Base-by-base conservation (phyloP, 345 rosid genomes). In the Melastoma malabathricum region DNA sequence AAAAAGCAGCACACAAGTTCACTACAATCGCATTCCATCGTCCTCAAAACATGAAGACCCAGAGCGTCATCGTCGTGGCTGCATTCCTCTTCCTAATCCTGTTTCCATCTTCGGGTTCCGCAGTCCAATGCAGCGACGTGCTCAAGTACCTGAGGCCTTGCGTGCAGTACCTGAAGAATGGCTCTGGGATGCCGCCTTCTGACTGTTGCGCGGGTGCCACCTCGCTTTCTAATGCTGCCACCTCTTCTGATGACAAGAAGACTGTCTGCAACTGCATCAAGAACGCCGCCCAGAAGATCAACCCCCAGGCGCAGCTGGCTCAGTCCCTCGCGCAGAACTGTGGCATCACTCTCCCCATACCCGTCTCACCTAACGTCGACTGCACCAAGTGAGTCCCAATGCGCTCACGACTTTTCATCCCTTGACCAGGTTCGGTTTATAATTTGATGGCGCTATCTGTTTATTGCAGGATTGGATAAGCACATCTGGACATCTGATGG, bases 211-310 rank as follows among this genome's bases (percentile, higher is more conserved):
- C 67, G 0, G 95, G 95, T 43, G 86, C 69, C 22, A 19, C 52
- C 2, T 53, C 73, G 10, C 78, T 80, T 19, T 75, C 76, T 10
- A 57, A 72, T 0, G 73, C 85, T 0, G 77, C 84, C 3, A 29
- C 79, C 13, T 59, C 75, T 41, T 48, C 84, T 0, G 79, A 77
- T 5, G 95, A 80, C 59, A 82, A 59, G 59, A 69, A 73, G 61
- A 62, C 82, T 14, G 88, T 80, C 58, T 86, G 95, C 19, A 47
- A 63, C 48, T 86, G 95, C 77, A 73, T 86, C 44, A 78, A 86
- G 44, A 61, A 82, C 10, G 75, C 75, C 16, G 72, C 92, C 19
- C 59, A 68, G 55, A 47, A 63, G 54, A 59, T 83, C 1, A 80
- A 78, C 15, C 83, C 74, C 7, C 80, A 76, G 10, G 12, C 73